phyloP scores from a whole-genome alignment of 768 basidiomycete genomes.

The Lyophyllum semitale region DNA sequence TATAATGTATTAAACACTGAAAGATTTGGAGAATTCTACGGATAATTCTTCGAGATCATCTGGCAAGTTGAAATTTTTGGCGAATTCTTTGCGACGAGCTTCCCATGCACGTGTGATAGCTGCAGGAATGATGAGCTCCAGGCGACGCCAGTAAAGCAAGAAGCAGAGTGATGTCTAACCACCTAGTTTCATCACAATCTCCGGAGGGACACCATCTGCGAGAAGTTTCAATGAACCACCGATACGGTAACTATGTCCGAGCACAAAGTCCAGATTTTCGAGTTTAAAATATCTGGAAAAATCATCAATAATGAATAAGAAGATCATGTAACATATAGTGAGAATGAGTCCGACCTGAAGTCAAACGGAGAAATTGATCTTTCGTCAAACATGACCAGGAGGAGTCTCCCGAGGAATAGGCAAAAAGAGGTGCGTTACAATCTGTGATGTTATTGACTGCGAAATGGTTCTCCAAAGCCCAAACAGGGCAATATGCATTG shows the following conservation, averaged over 20 bases:
- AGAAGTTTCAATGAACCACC: neutral
- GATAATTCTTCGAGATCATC: no score
- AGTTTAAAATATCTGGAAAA: no score
- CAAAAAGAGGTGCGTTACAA: conserved; percentile 8
- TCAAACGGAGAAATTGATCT: neutral
- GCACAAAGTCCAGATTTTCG: neutral
- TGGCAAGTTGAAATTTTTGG: neutral
- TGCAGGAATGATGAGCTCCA: neutral
- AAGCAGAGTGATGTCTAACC: conserved; percentile 3
- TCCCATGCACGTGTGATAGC: neutral
- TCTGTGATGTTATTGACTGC: conserved; percentile 1
- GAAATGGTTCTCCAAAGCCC: conserved; percentile 17
- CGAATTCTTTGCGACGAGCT: neutral
- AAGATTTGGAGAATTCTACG: no score
- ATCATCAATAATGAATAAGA: no score
- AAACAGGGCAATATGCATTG: conserved; percentile 16
- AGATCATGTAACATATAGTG: no score
- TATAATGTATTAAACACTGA: neutral
- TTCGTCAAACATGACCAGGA: neutral
- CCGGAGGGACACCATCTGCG: neutral
- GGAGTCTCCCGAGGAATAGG: neutral
- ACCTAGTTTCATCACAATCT: no score
- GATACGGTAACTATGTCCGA: conserved; percentile 1
- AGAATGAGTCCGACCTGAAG: no score
- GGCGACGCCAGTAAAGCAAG: conserved; percentile 3